Evolutionary conservation across 108 stramenopile genomes (phyloP).

Genomic region (Nitzschia sp.): DNA sequence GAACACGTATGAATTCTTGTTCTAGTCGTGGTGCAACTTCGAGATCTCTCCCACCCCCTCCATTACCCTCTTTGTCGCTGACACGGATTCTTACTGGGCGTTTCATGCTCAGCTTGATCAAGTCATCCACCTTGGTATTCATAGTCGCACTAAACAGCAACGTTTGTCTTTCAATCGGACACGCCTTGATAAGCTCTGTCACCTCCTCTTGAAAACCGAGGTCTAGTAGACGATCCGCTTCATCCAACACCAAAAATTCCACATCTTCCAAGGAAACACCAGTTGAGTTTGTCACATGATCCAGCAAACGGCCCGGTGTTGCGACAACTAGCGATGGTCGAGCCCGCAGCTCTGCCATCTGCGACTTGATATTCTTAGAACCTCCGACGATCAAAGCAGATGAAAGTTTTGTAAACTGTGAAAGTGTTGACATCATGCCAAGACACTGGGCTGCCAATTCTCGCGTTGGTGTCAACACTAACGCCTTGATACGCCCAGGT

Average conservation of each 20-base stretch:
- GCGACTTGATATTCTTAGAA: constrained; percentile 90
- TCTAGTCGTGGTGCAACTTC: constrained; percentile 91
- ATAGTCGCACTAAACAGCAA: constrained; percentile 98
- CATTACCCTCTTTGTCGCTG: constrained; percentile 54
- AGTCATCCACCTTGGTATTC: constrained; percentile 92
- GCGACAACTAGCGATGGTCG: constrained; percentile 95
- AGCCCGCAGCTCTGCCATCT: constrained; percentile 90
- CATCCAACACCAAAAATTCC: constrained; percentile 86
- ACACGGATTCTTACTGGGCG: constrained; percentile 90
- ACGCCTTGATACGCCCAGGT: constrained; percentile 68
- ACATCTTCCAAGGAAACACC: constrained; percentile 90
- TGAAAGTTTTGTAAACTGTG: constrained; percentile 86
- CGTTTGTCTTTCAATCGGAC: constrained; percentile 89
- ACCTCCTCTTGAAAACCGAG: constrained; percentile 97
- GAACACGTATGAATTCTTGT: constrained; percentile 95
- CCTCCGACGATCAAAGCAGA: constrained; percentile 92
- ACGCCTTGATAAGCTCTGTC: constrained; percentile 86
- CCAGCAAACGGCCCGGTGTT: constrained; percentile 96
- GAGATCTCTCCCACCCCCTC: constrained; percentile 43
- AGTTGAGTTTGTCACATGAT: constrained; percentile 91
- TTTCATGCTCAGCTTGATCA: constrained; percentile 87
- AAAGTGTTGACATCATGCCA: constrained; percentile 84
- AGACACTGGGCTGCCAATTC: constrained; percentile 95
- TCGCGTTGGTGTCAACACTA: constrained; percentile 93
- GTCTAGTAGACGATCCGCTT: constrained; percentile 93